Conservation (phyloP, 2,329 filamentous ascomycete species). For the Sporothrix pallida region DNA sequence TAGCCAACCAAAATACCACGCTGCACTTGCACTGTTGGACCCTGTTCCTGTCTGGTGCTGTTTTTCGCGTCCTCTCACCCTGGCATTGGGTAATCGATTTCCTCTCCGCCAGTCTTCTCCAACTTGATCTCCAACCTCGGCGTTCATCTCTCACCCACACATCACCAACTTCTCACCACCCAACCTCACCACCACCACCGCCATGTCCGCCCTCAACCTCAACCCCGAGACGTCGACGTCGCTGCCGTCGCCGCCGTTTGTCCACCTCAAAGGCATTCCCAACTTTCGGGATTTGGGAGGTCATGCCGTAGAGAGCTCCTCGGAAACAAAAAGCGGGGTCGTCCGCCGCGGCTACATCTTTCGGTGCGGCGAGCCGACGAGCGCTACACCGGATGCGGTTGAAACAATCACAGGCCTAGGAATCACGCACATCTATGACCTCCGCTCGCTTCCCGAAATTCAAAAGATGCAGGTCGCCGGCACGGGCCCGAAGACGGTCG, state of each 20-base stretch:
- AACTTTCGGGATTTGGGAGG: constrained; percentile 74
- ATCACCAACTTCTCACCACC: neutral
- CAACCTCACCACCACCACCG: neutral
- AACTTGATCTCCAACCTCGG: neutral
- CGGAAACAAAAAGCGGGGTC: neutral
- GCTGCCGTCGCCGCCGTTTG: constrained; percentile 54
- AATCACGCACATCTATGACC: constrained; percentile 71
- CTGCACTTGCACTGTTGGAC: neutral
- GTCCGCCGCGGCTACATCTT: constrained; percentile 55
- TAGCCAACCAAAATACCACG: constrained; percentile 10
- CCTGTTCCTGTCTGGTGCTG: neutral
- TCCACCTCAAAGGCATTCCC: constrained; percentile 61
- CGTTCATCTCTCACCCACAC: neutral
- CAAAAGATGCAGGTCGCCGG: constrained; percentile 47
- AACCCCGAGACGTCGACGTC: constrained; percentile 32
- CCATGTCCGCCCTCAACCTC: neutral
- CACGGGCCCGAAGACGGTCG: constrained; percentile 45
- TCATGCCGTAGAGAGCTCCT: constrained; percentile 50
- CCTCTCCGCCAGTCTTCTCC: neutral
- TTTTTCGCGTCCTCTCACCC: neutral
- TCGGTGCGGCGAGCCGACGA: constrained; percentile 71
- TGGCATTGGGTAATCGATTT: neutral
- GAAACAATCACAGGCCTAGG: constrained; percentile 58
- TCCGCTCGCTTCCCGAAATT: constrained; percentile 68
- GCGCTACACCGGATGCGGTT: constrained; percentile 60